Percentiles rank a stretch among this genome's conserved stretches.
Evolutionary conservation across 345 rosid species (phyloP).

Genomic region (Clarkia xantiana): DNA sequence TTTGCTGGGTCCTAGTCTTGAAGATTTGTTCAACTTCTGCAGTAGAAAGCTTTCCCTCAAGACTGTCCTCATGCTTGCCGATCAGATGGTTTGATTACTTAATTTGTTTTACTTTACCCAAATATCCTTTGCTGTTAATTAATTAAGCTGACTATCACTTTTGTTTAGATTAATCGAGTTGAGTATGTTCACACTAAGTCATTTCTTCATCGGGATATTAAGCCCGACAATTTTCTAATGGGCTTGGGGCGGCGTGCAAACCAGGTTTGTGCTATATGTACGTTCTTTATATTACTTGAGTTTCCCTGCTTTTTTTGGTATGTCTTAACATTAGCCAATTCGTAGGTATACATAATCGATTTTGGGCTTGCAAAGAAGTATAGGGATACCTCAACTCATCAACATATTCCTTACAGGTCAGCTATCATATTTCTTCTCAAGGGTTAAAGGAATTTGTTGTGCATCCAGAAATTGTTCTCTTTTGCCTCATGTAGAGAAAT

Average conservation of each 20-base stretch:
- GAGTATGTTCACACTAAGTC: constrained; percentile 83
- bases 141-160: constrained; percentile 7
- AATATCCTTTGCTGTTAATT: background rate
- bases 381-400: constrained; percentile 63
- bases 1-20: constrained; percentile 87
- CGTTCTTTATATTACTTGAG: constrained; percentile 1
- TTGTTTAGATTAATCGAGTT: constrained; percentile 62
- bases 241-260: constrained; percentile 83
- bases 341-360: constrained; percentile 73
- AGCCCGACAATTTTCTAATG: constrained; percentile 90
- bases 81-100: constrained; percentile 65
- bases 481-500: too few species aligned
- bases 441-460: background rate
- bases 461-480: too few species aligned
- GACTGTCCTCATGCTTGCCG: constrained; percentile 90
- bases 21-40: constrained; percentile 82
- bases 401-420: constrained; percentile 85
- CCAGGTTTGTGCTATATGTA: constrained; percentile 31
- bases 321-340: constrained; percentile 3
- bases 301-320: constrained; percentile 4
- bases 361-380: constrained; percentile 90
- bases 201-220: constrained; percentile 78
- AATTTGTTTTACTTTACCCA: background rate
- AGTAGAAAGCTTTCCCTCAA: constrained; percentile 72
- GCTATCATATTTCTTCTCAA: constrained; percentile 1